Conservation (phyloP, 192 early-diverging fungal genomes). For the Backusella australiensis region DNA sequence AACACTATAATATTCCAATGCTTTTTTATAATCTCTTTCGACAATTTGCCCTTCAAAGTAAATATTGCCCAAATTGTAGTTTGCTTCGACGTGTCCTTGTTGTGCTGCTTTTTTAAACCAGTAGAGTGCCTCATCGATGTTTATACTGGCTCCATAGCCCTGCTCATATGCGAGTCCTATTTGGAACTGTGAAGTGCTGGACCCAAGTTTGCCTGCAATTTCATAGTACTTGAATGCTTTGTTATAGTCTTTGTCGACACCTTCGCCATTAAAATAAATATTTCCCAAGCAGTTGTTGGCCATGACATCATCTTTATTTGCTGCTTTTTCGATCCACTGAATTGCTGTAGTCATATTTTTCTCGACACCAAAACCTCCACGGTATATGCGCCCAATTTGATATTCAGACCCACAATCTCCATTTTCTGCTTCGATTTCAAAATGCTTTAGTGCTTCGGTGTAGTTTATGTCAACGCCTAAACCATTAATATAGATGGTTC, state of each 20-base stretch:
- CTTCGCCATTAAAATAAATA: neutral
- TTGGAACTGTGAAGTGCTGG: neutral
- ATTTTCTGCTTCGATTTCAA: conserved; percentile 5
- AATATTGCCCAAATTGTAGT: neutral
- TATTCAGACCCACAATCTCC: conserved; percentile 12
- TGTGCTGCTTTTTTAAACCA: neutral
- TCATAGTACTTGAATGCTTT: neutral
- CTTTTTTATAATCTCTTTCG: neutral
- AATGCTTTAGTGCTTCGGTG: conserved; percentile 14
- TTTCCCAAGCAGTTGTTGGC: conserved; percentile 9
- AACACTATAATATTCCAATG: neutral
- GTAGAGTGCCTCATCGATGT: neutral
- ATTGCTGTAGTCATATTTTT: conserved; percentile 9
- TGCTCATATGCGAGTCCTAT: neutral
- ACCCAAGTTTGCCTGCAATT: neutral
- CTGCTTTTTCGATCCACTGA: conserved; percentile 19
- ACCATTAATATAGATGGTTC: neutral
- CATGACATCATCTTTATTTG: conserved; percentile 6
- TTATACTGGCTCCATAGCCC: neutral
- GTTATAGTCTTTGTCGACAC: neutral
- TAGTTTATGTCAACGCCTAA: neutral
- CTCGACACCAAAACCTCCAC: neutral
- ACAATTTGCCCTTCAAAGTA: neutral
- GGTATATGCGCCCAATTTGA: conserved; percentile 10
- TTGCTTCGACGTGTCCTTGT: neutral